Evolutionary conservation across 306 rosid genomes (phyloP), one percentile per base, ranked within the genome.

Genomic region (Vachellia collinsii): DNA sequence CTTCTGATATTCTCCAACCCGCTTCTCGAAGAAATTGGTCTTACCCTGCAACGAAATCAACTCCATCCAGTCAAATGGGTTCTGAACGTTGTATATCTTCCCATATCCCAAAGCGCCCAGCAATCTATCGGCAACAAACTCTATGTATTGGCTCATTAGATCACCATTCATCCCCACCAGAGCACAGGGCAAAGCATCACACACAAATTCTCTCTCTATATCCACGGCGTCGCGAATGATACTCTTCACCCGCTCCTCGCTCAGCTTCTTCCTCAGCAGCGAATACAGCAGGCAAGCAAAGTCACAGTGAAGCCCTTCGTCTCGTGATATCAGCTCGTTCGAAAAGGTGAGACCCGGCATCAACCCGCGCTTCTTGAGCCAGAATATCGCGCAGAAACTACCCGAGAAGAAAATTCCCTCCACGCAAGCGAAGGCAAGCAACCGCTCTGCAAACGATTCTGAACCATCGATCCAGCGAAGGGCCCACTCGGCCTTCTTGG

Each of bases 51-150:
- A 80, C 1, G 97, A 92, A n/a, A 94, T 94, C 84, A 94, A 67
- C 79, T 94, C 98, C 98, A 94, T 94, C 98, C 98, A 94, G 76
- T 92, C 98, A 29, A 94, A 94, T 0, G 98, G 98, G 70, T 94
- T 94, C 70, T 75, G 88, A 0, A 59, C 94, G 39, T 87, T 75
- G n/a, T 91, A 94, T 0, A 92, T 56, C 78, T 88, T 94, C 1
- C 80, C 89, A 6, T 70, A 88, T 16, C 97, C 98, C 13, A 94
- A 80, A 6, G 91, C 88, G 0, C 67, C 92, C 76, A 94, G 3
- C 51, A 94, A 83, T 48, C 98, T 70, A n/a, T 94, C 97, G 0
- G 98, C 97, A 0, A 94, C 97, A 25, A 89, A 94, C 66, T 94
- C 94, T 12, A 94, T 94, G 56, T 94, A 94, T 67, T 85, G 87